Evolutionary conservation across 2,329 filamentous ascomycete species (phyloP).

Genomic region (Eutypa lata): DNA sequence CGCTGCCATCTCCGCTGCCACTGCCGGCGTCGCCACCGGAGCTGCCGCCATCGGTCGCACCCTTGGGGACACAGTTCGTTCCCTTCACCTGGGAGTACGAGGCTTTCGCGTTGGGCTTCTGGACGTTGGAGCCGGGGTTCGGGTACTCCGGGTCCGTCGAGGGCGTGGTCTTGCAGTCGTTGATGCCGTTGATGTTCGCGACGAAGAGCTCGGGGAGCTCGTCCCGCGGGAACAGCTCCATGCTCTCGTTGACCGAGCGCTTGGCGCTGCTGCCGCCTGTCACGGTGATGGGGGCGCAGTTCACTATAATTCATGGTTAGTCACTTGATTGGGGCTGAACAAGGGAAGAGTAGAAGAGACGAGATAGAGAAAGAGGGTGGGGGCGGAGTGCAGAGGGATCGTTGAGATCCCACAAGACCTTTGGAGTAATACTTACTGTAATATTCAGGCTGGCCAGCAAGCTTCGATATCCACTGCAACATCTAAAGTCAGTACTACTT

Average conservation of each 20-base stretch:
- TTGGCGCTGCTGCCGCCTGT: conserved; percentile 30
- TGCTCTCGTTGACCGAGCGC: conserved; percentile 20
- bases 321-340: no score
- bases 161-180: conserved; percentile 52
- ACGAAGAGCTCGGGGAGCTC: conserved; percentile 65
- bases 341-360: no score
- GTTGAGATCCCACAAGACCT: no score
- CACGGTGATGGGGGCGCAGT: conserved; percentile 65
- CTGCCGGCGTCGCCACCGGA: background rate
- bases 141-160: conserved; percentile 58
- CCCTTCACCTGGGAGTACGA: conserved; percentile 24
- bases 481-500: background rate
- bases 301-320: conserved; percentile 38
- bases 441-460: conserved; percentile 68
- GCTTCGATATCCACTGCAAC: conserved; percentile 61
- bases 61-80: conserved; percentile 26
- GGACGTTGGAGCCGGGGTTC: conserved; percentile 54
- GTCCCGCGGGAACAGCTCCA: conserved; percentile 32
- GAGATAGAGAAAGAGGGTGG: no score
- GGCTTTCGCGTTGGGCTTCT: conserved; percentile 32
- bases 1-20: conserved; percentile 1
- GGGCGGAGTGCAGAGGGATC: no score
- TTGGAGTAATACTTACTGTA: conserved; percentile 42
- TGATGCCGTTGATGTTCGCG: conserved; percentile 54
- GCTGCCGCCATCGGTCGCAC: conserved; percentile 19